Percentiles rank a stretch among this genome's conserved stretches.
Conservation (phyloP, 2,329 filamentous ascomycete species). For the Botryotinia convoluta region DNA sequence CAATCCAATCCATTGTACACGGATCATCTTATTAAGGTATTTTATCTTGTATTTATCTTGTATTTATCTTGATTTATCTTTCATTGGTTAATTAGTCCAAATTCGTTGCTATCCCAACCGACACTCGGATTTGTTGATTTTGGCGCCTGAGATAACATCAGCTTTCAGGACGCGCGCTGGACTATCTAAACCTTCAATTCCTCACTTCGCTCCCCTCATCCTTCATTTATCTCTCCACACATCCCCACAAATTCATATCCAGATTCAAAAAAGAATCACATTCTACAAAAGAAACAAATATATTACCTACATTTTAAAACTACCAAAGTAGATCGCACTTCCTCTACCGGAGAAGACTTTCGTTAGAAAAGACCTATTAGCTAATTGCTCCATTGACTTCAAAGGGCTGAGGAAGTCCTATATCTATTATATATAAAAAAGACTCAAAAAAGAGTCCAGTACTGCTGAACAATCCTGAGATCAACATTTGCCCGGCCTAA, state of each 20-base stretch:
- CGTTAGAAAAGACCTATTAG: neutral
- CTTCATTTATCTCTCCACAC: slow-evolving; percentile 11
- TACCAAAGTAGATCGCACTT: neutral
- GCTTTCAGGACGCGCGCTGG: neutral
- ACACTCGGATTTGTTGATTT: slow-evolving; percentile 18
- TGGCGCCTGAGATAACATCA: slow-evolving; percentile 20
- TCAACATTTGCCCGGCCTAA: slow-evolving; percentile 65
- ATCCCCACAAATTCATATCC: slow-evolving; percentile 13
- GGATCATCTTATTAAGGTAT: neutral
- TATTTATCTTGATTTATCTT: too few relatives aligned
- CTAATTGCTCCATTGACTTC: slow-evolving; percentile 17
- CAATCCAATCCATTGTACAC: neutral
- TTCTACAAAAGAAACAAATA: neutral
- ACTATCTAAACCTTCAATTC: slow-evolving; percentile 18
- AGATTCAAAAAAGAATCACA: neutral
- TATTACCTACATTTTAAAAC: neutral
- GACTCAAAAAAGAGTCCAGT: slow-evolving; percentile 42
- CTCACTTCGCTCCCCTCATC: neutral
- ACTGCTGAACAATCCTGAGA: slow-evolving; percentile 49
- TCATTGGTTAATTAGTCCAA: neutral
- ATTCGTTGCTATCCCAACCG: slow-evolving; percentile 14
- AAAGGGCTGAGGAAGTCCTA: slow-evolving; percentile 34
- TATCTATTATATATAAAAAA: slow-evolving; percentile 20
- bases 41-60: too few relatives aligned
- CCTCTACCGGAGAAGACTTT: slow-evolving; percentile 14